Evolutionary conservation across 495 filamentous ascomycete genomes (phyloP), one percentile per base, ranked within the genome.

Genomic region (Xylaria nigripes): DNA sequence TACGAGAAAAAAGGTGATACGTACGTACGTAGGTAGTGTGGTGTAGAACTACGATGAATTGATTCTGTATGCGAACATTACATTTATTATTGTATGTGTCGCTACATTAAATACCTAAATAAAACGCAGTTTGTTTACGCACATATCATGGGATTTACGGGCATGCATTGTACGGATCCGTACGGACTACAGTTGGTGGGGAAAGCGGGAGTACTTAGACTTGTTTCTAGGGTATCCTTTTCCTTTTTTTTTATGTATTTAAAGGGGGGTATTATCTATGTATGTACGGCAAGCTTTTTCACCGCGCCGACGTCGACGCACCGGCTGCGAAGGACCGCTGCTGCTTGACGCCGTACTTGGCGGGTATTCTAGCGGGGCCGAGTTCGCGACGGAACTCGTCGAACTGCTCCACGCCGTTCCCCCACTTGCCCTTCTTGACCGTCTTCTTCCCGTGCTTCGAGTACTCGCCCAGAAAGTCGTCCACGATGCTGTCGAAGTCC

Each of bases 401-500:
- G 51, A 97, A 76, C 76, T 96, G 86, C 63, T 83, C 82, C 51
- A 96, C 76, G 1, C 93, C 93, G 57, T 78, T 88, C 58, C 83
- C 82, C 62, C 86, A 83, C 59, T 85, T 86, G 10, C 88, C 87
- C 66, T 90, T 90, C 76, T 87, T 91, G 22, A 92, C 78, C 59
- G 84, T 76, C 74, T 82, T 87, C 77, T 89, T 94, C 2, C 87
- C 87, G 56, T 80, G 79, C 66, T 84, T 81, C 15, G 84, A 81
- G 58, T 92, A 88, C 5, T 77, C 79, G 9, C 82, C 83, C 12
- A 96, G 69, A 76, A 99, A 99, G 61, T 96, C 91, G 68, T 97
- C 93, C 76, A 97, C 83, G 64, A 96, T 84, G 34, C 73, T 77
- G 65, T 96, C 84, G 70, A 99, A 95, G 64, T 94, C 87, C 34